Conservation (phyloP, 1,284 basidiomycete genomes). For the Cerioporus squamosus region DNA sequence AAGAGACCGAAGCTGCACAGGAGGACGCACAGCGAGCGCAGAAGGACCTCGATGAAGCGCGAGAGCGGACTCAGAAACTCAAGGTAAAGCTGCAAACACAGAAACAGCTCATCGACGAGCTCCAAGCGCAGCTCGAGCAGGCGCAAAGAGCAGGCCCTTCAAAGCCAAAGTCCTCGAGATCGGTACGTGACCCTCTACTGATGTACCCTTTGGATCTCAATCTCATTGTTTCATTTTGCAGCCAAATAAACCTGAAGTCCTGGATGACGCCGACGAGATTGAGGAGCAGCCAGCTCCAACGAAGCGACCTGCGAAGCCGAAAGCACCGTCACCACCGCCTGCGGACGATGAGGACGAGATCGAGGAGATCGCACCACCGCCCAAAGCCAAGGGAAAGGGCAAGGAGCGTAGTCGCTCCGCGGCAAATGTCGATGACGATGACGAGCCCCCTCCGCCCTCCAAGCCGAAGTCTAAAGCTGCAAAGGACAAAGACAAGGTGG, state of each 20-base stretch:
- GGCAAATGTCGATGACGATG: slow-evolving; percentile 14
- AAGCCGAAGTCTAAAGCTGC: slow-evolving; percentile 18
- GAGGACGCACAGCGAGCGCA: slow-evolving; percentile 35
- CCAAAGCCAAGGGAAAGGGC: slow-evolving; percentile 17
- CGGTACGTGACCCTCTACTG: not conserved
- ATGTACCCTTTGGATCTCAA: not conserved
- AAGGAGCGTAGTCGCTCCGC: slow-evolving; percentile 7
- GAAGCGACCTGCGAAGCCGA: slow-evolving; percentile 6
- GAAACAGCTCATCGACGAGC: slow-evolving; percentile 17
- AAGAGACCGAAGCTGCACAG: slow-evolving; percentile 40
- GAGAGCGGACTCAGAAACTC: slow-evolving; percentile 46
- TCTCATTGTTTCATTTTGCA: too few species aligned
- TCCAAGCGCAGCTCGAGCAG: slow-evolving; percentile 7
- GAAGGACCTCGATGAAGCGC: slow-evolving; percentile 33
- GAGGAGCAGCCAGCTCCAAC: slow-evolving; percentile 9
- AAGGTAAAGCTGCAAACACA: slow-evolving; percentile 44
- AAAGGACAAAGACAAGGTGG: slow-evolving; percentile 16
- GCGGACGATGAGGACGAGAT: slow-evolving; percentile 22
- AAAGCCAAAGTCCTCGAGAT: not conserved
- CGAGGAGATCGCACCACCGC: slow-evolving; percentile 15
- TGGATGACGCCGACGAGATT: slow-evolving; percentile 11
- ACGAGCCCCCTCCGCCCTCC: slow-evolving; percentile 5
- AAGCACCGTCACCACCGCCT: not conserved
- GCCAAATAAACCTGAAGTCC: not conserved
- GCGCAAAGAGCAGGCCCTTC: slow-evolving; percentile 1